phyloP scores from a whole-genome alignment of 2,329 filamentous ascomycete genomes.

The Aspergillus eucalypticola region DNA sequence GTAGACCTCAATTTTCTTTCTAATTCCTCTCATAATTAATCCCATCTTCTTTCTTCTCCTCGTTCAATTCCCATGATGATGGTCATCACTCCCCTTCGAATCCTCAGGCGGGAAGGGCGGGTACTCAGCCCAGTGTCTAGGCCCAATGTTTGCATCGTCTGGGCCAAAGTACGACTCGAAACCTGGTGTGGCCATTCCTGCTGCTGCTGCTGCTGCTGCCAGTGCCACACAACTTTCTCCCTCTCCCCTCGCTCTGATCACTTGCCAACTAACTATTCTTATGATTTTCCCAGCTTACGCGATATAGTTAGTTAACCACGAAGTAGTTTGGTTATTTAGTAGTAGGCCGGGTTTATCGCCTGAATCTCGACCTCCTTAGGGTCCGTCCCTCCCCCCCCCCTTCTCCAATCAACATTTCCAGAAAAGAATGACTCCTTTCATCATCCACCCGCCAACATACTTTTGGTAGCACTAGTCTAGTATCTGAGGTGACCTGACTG shows the following conservation, averaged over 20 bases:
- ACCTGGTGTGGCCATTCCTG: slow-evolving; percentile 1
- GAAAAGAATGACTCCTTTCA: background rate
- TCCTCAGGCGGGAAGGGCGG: slow-evolving; percentile 11
- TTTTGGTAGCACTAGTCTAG: background rate
- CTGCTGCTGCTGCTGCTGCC: background rate
- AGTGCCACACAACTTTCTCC: too few relatives aligned
- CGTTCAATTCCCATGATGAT: background rate
- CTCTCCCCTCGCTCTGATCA: background rate
- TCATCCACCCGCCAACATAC: background rate
- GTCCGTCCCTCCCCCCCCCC: background rate
- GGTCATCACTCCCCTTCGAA: background rate
- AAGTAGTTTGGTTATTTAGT: too few relatives aligned
- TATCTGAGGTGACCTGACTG: too few relatives aligned
- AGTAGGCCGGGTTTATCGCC: background rate
- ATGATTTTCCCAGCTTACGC: background rate
- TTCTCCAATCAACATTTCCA: background rate
- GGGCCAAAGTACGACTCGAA: slow-evolving; percentile 1
- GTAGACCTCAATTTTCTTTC: too few relatives aligned
- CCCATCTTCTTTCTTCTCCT: background rate
- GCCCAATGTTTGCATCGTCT: slow-evolving; percentile 11
- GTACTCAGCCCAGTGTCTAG: slow-evolving; percentile 17
- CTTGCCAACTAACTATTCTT: background rate
- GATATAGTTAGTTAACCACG: background rate
- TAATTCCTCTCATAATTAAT: too few relatives aligned
- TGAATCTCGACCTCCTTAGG: background rate